These are phyloP conservation scores for Pseudoturritis turrita DNA, from an alignment of 345 rosid species.

Conservation along the genomic window DNA sequence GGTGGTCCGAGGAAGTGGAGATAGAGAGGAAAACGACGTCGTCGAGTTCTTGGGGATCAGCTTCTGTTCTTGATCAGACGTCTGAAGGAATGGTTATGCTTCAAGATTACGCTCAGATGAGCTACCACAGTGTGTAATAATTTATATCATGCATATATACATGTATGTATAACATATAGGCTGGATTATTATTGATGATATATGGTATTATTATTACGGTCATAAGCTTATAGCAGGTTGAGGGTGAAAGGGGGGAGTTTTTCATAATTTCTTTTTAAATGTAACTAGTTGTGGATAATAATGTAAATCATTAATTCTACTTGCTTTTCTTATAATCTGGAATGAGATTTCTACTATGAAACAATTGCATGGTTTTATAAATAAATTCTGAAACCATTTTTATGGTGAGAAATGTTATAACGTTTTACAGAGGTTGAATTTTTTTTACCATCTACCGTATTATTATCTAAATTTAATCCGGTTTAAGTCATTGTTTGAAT, in stretches of 20 bases:
- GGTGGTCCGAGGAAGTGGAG: slow-evolving; percentile 63
- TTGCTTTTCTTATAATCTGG: not conserved
- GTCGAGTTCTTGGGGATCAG: slow-evolving; percentile 65
- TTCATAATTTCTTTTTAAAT: slow-evolving; percentile 17
- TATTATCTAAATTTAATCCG: not conserved
- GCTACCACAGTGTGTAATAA: slow-evolving; percentile 48
- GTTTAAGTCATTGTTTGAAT: not conserved
- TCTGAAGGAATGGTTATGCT: slow-evolving; percentile 42
- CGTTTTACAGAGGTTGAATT: not conserved
- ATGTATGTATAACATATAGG: not conserved
- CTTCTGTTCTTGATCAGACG: slow-evolving; percentile 41
- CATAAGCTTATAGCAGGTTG: slow-evolving; percentile 30
- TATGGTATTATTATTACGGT: slow-evolving; percentile 13
- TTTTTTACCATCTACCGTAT: not conserved
- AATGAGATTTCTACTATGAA: not conserved
- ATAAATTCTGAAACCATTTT: not conserved
- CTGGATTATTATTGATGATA: slow-evolving; percentile 22
- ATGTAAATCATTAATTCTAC: slow-evolving; percentile 33
- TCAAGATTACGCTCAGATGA: slow-evolving; percentile 48
- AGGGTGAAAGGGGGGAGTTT: not conserved
- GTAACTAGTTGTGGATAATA: slow-evolving; percentile 63
- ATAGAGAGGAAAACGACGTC: slow-evolving; percentile 54
- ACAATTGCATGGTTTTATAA: not conserved
- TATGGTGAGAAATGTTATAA: not conserved
- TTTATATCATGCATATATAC: not conserved